Evolutionary conservation across 208 protist genomes (phyloP).

Genomic region (Crithidia acanthocephali): DNA sequence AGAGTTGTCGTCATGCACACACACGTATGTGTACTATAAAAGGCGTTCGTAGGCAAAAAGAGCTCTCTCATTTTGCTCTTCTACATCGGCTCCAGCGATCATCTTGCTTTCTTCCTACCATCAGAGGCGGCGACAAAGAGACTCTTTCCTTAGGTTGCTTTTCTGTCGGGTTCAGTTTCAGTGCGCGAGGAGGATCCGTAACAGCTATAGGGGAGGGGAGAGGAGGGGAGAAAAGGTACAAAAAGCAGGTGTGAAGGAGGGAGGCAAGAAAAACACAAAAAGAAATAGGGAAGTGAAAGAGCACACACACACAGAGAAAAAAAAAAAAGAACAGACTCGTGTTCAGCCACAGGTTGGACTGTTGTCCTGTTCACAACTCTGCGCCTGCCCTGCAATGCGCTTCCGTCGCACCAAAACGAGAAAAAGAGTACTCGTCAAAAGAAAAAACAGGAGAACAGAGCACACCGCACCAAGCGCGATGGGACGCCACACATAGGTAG

Average conservation of each 20-base stretch:
- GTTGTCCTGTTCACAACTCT: background rate
- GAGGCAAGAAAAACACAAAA: slow-evolving; percentile 11
- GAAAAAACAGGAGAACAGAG: background rate
- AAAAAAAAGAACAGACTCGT: background rate
- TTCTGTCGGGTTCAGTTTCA: too few relatives aligned
- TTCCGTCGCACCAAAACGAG: slow-evolving; percentile 1
- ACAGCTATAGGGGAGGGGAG: too few relatives aligned
- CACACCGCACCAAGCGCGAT: slow-evolving; percentile 4
- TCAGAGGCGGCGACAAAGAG: too few relatives aligned
- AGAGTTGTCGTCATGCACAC: too few relatives aligned
- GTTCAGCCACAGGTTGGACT: background rate
- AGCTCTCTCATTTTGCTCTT: too few relatives aligned
- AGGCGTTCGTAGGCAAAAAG: too few relatives aligned
- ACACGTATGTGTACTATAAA: too few relatives aligned
- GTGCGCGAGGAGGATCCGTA: too few relatives aligned
- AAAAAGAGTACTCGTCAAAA: background rate
- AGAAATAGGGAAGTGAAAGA: slow-evolving; percentile 9
- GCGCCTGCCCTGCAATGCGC: background rate
- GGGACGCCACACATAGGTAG: slow-evolving; percentile 12
- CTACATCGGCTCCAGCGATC: too few relatives aligned
- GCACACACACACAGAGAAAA: slow-evolving; percentile 2
- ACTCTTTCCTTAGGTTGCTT: too few relatives aligned
- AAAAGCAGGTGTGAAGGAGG: slow-evolving; percentile 8
- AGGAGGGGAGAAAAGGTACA: slow-evolving; percentile 21
- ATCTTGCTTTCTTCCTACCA: too few relatives aligned